These are phyloP conservation scores for Betula pendula DNA, from an alignment of 306 rosid species.

Conservation along the genomic window DNA sequence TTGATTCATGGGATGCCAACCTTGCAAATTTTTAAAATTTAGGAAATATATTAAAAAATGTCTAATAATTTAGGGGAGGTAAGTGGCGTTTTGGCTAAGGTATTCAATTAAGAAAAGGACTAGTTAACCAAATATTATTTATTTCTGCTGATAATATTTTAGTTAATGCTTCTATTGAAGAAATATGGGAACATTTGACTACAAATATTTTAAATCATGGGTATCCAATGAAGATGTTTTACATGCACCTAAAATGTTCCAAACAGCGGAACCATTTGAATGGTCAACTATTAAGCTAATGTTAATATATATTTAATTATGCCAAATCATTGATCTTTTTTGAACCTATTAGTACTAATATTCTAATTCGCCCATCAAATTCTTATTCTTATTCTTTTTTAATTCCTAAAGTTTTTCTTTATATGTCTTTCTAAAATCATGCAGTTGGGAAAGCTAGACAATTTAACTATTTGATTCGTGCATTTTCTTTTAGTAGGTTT, in stretches of 20 bases:
- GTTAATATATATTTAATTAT: neutral
- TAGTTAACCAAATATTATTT: no score
- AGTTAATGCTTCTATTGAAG: neutral
- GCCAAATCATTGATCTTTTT: neutral
- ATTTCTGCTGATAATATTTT: neutral
- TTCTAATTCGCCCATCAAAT: neutral
- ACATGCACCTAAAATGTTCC: neutral
- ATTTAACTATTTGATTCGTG: no score
- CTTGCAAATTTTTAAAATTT: no score
- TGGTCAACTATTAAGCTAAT: neutral
- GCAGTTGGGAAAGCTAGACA: constrained; percentile 24
- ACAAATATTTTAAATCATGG: neutral
- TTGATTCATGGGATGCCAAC: no score
- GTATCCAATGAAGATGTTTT: neutral
- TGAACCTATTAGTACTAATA: neutral
- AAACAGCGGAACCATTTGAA: neutral
- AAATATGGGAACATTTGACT: neutral
- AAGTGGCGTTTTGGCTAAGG: no score
- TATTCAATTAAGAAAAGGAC: neutral
- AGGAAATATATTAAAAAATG: no score
- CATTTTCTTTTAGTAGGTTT: no score
- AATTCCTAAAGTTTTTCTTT: neutral
- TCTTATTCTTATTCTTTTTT: neutral
- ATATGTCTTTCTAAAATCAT: neutral
- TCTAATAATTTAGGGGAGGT: no score